Evolutionary conservation across 768 basidiomycete species (phyloP).

Genomic region (Aureoboletus auriporus): DNA sequence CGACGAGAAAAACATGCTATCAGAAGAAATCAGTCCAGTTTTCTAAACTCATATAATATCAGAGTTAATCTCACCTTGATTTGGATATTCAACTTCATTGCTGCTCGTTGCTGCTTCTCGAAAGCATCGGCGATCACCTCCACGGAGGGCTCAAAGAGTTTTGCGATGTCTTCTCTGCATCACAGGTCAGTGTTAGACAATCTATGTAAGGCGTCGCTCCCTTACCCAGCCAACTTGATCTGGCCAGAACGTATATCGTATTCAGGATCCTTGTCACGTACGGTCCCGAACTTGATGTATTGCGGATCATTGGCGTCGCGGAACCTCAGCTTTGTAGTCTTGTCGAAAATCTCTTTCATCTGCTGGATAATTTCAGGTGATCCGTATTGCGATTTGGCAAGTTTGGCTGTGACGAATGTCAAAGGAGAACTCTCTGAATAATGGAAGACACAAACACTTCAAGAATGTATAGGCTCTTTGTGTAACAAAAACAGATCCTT

Average conservation of each 20-base stretch:
- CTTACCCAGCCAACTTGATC: slow-evolving; percentile 36
- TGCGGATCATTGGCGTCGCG: slow-evolving; percentile 31
- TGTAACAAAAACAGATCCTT: slow-evolving; percentile 37
- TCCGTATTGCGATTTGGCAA: slow-evolving; percentile 28
- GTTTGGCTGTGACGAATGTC: slow-evolving; percentile 17
- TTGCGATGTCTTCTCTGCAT: slow-evolving; percentile 32
- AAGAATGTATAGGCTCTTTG: slow-evolving; percentile 26
- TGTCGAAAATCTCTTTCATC: slow-evolving; percentile 35
- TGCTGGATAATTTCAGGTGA: slow-evolving; percentile 26
- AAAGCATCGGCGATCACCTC: slow-evolving; percentile 33
- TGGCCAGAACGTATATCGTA: slow-evolving; percentile 35
- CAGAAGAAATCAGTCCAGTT: neutral
- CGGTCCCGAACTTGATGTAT: slow-evolving; percentile 38
- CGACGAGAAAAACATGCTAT: slow-evolving; percentile 43
- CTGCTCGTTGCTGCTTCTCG: slow-evolving; percentile 20
- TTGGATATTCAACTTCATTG: slow-evolving; percentile 18
- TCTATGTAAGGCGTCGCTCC: neutral
- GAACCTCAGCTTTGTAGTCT: slow-evolving; percentile 37
- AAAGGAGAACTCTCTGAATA: neutral
- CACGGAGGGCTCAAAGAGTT: slow-evolving; percentile 42
- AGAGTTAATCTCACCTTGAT: slow-evolving; percentile 14
- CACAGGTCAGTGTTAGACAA: neutral
- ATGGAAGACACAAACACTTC: slow-evolving; percentile 13
- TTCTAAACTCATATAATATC: neutral
- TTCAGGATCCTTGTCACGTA: slow-evolving; percentile 30